Evolutionary conservation across 208 protist species (phyloP), one percentile per base, ranked within the genome.

Genomic region (Leishmania lainsoni): DNA sequence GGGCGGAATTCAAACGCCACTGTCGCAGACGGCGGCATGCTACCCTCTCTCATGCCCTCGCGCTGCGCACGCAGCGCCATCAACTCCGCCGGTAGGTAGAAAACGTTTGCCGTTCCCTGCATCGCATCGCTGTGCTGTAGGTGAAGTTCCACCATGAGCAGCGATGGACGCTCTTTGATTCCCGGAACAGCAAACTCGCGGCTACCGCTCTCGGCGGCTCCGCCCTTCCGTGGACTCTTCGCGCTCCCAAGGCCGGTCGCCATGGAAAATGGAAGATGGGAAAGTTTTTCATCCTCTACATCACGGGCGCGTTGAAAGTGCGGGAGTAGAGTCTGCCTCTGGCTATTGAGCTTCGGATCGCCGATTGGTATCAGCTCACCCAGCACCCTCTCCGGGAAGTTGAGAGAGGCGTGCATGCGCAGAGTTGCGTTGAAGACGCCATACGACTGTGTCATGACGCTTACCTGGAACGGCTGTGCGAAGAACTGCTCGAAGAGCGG

Each of bases 371-470:
- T 89, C 14, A 94, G 79, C 86, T 96, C 91, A 17, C 91, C 93
- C 39, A 91, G 86, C 20, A 96, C 78, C 9, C 83, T 83, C 59
- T 94, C 93, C n/a, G 88, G 86, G 74, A 96, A 96, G 75, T 83
- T 92, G 17, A 84, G 35, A 1, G 91, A 94, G 45, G 61, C 72
- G 5, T 75, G 83, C 48, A 94, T 79, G 61, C 76, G 80, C 69
- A 96, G 81, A 0, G 90, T 95, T 20, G 91, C 93, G 75, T 96
- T 96, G 68, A 96, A 96, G 58, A 82, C 80, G 58, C 93, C 93
- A 58, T 88, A 92, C 35, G 75, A 86, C 39, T 84, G 54, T 5
- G 93, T 91, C 52, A 96, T 86, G n/a, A 96, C 88, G 58, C 93
- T 94, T 2, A 96, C 89, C 9, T 83, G 75, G 77, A 95, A 96